Conservation (phyloP, 2,329 filamentous ascomycete species). For the Penicillium sp. region DNA sequence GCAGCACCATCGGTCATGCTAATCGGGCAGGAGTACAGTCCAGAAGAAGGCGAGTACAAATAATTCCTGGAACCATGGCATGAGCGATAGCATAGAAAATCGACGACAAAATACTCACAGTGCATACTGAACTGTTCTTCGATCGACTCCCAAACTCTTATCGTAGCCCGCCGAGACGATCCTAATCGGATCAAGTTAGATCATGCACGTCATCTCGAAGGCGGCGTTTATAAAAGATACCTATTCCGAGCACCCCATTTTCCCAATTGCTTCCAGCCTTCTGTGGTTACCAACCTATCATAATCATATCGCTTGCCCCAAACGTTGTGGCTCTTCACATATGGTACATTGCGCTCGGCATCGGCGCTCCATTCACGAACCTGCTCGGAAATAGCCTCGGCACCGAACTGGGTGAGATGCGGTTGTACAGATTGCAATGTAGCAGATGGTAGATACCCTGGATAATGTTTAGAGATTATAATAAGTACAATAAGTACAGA, state of each 20-base stretch:
- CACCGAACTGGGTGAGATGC: conserved; percentile 23
- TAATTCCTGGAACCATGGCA: conserved; percentile 32
- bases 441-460: conserved; percentile 40
- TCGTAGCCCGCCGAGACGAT: background rate
- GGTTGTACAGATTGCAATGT: conserved; percentile 47
- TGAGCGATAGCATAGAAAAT: background rate
- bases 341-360: conserved; percentile 57
- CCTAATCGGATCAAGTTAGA: conserved; percentile 11
- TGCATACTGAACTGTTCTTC: conserved; percentile 3
- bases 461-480: background rate
- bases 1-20: conserved; percentile 49
- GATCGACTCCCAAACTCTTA: background rate
- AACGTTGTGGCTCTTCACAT: conserved; percentile 51
- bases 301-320: conserved; percentile 50
- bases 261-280: conserved; percentile 51
- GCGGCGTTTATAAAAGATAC: conserved; percentile 11
- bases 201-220: conserved; percentile 14
- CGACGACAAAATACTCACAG: background rate
- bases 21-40: conserved; percentile 56
- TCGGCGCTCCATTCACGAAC: conserved; percentile 42
- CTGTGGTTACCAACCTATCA: conserved; percentile 53
- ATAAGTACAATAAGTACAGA: background rate
- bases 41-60: conserved; percentile 53
- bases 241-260: conserved; percentile 29
- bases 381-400: conserved; percentile 26